These are phyloP conservation scores for Sporopachydermia quercuum DNA, from an alignment of 805 yeast species.

Conservation along the genomic window DNA sequence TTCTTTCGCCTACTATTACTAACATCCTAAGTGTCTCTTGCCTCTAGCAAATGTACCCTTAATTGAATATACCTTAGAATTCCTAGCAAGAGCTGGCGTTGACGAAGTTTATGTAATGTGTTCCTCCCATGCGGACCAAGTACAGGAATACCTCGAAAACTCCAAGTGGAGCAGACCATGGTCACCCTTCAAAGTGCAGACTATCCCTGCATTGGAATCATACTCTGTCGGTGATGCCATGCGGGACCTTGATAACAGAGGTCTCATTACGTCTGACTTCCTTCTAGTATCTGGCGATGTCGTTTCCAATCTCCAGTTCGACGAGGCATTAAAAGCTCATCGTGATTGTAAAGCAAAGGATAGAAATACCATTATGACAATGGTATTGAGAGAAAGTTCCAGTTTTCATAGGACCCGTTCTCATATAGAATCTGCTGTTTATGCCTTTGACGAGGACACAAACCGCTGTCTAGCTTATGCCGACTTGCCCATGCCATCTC, in stretches of 20 bases:
- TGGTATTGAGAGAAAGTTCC: slow-evolving; percentile 78
- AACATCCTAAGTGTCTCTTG: slow-evolving; percentile 39
- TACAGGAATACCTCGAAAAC: slow-evolving; percentile 62
- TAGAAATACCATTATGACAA: slow-evolving; percentile 85
- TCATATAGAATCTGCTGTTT: slow-evolving; percentile 68
- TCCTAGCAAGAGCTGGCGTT: slow-evolving; percentile 80
- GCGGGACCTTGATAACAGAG: slow-evolving; percentile 88
- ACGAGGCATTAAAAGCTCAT: slow-evolving; percentile 59
- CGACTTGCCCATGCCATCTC: slow-evolving; percentile 42
- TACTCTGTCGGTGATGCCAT: slow-evolving; percentile 93
- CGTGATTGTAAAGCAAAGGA: slow-evolving; percentile 54
- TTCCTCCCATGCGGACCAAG: slow-evolving; percentile 79
- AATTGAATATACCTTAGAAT: slow-evolving; percentile 88
- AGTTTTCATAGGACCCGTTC: slow-evolving; percentile 79
- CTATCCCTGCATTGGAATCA: slow-evolving; percentile 74
- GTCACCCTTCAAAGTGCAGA: slow-evolving; percentile 69
- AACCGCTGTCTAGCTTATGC: slow-evolving; percentile 77
- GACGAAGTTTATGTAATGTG: slow-evolving; percentile 84
- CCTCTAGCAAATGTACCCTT: slow-evolving; percentile 91
- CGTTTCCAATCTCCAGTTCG: slow-evolving; percentile 79
- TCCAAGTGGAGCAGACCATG: slow-evolving; percentile 56
- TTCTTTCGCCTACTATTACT: too few relatives aligned
- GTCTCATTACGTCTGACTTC: slow-evolving; percentile 81
- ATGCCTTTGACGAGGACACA: slow-evolving; percentile 60
- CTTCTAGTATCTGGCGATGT: slow-evolving; percentile 87